Conservation (phyloP, 305 asterid genomes). For the Fraxinus nigra region DNA sequence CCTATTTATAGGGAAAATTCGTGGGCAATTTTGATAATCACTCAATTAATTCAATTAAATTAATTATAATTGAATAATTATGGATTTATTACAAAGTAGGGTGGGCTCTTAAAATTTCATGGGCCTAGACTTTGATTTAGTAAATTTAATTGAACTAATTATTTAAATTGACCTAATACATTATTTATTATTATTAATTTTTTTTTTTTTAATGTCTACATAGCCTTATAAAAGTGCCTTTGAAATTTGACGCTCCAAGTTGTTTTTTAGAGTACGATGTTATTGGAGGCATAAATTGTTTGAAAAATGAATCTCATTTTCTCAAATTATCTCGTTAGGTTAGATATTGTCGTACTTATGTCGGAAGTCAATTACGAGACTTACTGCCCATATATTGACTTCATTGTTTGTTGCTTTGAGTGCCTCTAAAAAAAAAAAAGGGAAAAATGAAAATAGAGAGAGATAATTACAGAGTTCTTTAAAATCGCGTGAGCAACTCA, state of each 20-base stretch:
- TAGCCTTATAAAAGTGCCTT: background rate
- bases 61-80: no score
- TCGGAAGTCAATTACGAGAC: background rate
- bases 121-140: no score
- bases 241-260: background rate
- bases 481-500: background rate
- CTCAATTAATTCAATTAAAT: no score
- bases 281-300: background rate
- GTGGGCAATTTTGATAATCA: no score
- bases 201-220: no score
- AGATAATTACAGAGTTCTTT: background rate
- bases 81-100: no score
- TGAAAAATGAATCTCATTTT: background rate
- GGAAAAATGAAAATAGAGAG: no score
- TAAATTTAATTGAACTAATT: no score
- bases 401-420: background rate
- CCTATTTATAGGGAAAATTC: no score
- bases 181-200: no score
- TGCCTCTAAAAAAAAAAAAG: background rate
- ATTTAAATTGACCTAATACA: no score
- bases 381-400: background rate
- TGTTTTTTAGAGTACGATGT: background rate
- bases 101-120: no score
- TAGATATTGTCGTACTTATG: background rate
- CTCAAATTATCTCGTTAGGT: background rate